Percentiles rank a stretch among this genome's conserved stretches.
These are phyloP conservation scores for Fusarium sp. DNA, from an alignment of 2,329 filamentous ascomycete species.

Conservation along the genomic window DNA sequence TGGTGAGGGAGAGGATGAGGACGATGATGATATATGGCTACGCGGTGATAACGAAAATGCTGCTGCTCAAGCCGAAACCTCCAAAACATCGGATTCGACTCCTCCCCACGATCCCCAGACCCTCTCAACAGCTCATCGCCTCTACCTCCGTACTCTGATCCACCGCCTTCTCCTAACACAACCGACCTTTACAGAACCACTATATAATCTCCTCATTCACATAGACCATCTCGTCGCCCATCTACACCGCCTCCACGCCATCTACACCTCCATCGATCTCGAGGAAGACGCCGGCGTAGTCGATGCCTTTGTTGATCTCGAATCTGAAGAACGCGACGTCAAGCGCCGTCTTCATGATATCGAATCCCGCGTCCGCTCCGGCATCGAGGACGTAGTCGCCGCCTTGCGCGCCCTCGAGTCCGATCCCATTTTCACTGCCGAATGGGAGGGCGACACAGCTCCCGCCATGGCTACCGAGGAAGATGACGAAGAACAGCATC, in stretches of 20 bases:
- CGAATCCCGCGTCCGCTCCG: slow-evolving; percentile 70
- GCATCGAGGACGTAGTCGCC: slow-evolving; percentile 73
- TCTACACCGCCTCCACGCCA: slow-evolving; percentile 75
- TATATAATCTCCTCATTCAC: slow-evolving; percentile 74
- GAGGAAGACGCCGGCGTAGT: slow-evolving; percentile 85
- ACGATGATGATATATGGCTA: slow-evolving; percentile 47
- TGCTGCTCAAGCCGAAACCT: slow-evolving; percentile 31
- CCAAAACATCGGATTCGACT: slow-evolving; percentile 34
- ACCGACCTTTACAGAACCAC: slow-evolving; percentile 66
- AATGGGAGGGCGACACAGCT: slow-evolving; percentile 52
- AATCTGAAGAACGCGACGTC: slow-evolving; percentile 75
- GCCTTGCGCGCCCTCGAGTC: slow-evolving; percentile 58
- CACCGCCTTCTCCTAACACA: slow-evolving; percentile 74
- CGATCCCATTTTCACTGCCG: slow-evolving; percentile 55
- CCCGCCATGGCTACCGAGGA: slow-evolving; percentile 19
- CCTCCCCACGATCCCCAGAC: slow-evolving; percentile 80
- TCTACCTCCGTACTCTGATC: slow-evolving; percentile 75
- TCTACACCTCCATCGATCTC: slow-evolving; percentile 82
- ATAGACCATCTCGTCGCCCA: slow-evolving; percentile 85
- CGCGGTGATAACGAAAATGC: slow-evolving; percentile 19
- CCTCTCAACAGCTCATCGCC: slow-evolving; percentile 79
- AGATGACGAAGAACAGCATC: slow-evolving; percentile 21
- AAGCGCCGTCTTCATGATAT: slow-evolving; percentile 70
- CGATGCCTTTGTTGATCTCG: slow-evolving; percentile 76
- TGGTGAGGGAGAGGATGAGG: slow-evolving; percentile 21